Percentiles rank a stretch among this genome's conserved stretches.
Conservation (phyloP, 345 rosid species). For the Eucalyptus dawsonii region DNA sequence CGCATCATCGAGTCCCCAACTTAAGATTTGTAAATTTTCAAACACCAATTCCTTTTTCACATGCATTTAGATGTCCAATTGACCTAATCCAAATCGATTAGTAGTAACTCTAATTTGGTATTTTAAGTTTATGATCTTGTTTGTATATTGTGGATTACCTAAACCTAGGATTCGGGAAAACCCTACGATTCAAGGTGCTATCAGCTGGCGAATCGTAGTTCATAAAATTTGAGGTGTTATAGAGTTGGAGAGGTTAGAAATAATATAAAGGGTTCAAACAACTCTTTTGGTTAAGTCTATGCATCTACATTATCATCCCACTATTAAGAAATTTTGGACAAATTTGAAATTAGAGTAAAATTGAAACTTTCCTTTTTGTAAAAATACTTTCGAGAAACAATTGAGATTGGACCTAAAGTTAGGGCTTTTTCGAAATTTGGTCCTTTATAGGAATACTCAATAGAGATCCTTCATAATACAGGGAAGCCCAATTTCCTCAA, state of each 20-base stretch:
- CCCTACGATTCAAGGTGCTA: background rate
- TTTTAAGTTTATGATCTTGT: background rate
- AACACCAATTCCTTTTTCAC: background rate
- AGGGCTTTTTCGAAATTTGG: background rate
- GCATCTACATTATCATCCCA: fast-evolving
- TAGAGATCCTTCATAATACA: background rate
- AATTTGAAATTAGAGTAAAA: background rate
- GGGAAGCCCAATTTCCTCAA: background rate
- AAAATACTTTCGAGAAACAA: fast-evolving
- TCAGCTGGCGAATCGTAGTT: background rate
- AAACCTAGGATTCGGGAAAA: background rate
- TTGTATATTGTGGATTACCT: background rate
- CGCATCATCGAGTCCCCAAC: fast-evolving
- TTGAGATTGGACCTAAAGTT: background rate
- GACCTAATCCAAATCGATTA: background rate
- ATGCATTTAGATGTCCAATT: background rate
- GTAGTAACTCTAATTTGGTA: background rate
- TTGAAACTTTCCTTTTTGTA: background rate
- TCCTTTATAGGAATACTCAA: background rate
- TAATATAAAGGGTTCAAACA: background rate
- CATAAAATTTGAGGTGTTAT: background rate
- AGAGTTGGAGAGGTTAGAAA: background rate
- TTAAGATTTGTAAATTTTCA: background rate
- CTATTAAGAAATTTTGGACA: too few species aligned
- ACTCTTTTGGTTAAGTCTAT: background rate